Base-by-base conservation (phyloP, 192 early-diverging fungal species). In the Backusella westeae region DNA sequence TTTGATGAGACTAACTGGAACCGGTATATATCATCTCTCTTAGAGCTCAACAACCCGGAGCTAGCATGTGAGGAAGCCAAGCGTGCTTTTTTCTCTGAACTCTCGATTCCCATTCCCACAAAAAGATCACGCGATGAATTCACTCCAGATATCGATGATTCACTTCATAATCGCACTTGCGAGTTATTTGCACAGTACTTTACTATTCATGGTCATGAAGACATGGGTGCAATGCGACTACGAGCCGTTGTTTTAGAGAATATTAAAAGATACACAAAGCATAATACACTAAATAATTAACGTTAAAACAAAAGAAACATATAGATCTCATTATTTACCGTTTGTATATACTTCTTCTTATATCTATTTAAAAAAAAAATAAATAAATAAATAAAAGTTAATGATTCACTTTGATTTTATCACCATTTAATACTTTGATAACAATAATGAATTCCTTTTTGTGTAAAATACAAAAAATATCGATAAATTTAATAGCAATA, bases 1-100 rank as follows among this genome's bases (percentile, higher is more conserved):
- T 90, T 90, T 75, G 87, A 88, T 76, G 84, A 80, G 1, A 41
- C 78, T 26, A 90, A 90, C 70, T 90, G 82, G 82, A 90, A 90
- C 46, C 77, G 83, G 15, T 88, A 86, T 66, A 73, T 79, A 35
- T 77, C 79, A 41, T 75, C 79, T 9, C 36, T 90, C 73, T 56
- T 84, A 19, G 56, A 76, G 14, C 78, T 71, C 14, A 80, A 82
- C 12, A 59, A 73, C 6, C 12, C 85, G 9, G 9, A 75, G 21
- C 80, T 87, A 12, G 86, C 89, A 0, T 85, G 83, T 53, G n/a
- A 56, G 14, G 65, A 83, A 1, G 72, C 67, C 7, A 66, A 77
- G 1, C 34, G 70, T 10, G 35, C 29, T 12, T 38, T 74, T 10
- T 67, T 75, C 6, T 29, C 36, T 32, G 74, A 44, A 3, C 3